Evolutionary conservation across 2,329 filamentous ascomycete genomes (phyloP).

Genomic region (Thelonectria rubi): DNA sequence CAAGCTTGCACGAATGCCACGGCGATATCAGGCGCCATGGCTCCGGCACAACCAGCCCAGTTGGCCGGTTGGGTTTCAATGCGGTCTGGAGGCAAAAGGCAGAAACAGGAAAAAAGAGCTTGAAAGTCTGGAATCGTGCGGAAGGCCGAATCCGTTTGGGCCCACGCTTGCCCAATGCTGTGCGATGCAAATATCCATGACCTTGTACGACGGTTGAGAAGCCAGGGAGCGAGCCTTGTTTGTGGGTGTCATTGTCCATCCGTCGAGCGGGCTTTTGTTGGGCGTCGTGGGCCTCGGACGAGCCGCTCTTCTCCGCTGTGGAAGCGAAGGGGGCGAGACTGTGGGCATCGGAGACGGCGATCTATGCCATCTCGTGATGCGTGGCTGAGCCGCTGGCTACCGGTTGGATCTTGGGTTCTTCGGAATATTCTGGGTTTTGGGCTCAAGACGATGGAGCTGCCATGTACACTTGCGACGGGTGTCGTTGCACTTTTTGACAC

Average conservation of each 20-base stretch:
- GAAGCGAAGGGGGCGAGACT: neutral
- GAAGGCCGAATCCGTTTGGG: slow-evolving; percentile 12
- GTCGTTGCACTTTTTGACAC: neutral
- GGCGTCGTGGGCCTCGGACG: slow-evolving; percentile 8
- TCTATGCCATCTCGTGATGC: slow-evolving; percentile 9
- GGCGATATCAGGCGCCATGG: neutral
- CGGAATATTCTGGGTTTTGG: neutral
- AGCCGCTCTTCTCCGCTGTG: slow-evolving; percentile 6
- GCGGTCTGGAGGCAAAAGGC: neutral
- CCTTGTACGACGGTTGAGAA: slow-evolving; percentile 13
- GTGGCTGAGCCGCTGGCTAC: slow-evolving; percentile 1
- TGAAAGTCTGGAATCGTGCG: neutral
- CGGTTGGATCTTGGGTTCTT: slow-evolving; percentile 19
- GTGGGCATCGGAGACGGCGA: slow-evolving; percentile 9
- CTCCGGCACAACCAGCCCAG: neutral
- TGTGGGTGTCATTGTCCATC: slow-evolving; percentile 6
- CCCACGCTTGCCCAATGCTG: slow-evolving; percentile 23
- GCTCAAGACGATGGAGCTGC: neutral
- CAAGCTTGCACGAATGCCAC: slow-evolving; percentile 14
- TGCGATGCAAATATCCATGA: slow-evolving; percentile 8
- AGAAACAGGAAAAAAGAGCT: slow-evolving; percentile 7
- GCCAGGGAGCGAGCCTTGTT: slow-evolving; percentile 15
- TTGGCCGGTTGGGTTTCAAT: slow-evolving; percentile 20
- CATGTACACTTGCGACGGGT: neutral
- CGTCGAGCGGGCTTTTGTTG: neutral